Percentiles rank a stretch among this genome's conserved stretches.
Evolutionary conservation across 2,329 filamentous ascomycete genomes (phyloP).

Genomic region (Coniochaeta sp.): DNA sequence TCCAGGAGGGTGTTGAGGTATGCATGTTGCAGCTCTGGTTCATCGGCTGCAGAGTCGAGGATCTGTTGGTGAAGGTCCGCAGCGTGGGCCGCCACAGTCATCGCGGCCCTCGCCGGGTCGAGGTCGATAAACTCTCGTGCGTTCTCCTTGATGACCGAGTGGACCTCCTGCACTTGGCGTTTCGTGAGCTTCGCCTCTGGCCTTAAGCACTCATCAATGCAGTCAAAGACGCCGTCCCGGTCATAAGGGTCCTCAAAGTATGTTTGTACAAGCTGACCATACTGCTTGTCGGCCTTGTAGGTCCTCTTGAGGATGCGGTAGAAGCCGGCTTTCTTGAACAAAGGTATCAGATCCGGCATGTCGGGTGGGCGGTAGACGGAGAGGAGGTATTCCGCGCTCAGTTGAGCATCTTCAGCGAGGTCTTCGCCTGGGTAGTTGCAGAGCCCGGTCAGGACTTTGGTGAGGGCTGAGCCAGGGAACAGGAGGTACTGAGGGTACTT

Average conservation of each 20-base stretch:
- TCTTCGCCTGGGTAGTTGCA: constrained; percentile 78
- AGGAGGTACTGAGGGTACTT: constrained; percentile 96
- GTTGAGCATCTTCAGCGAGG: constrained; percentile 84
- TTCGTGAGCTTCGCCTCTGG: constrained; percentile 54
- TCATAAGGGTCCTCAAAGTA: constrained; percentile 84
- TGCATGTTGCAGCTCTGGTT: constrained; percentile 61
- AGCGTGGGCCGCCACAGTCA: constrained; percentile 54
- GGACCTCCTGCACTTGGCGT: constrained; percentile 68
- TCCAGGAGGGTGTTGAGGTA: constrained; percentile 76
- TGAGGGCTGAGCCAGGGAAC: constrained; percentile 77
- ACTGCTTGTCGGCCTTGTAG: constrained; percentile 74
- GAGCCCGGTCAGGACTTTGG: constrained; percentile 71
- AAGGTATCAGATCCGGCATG: constrained; percentile 64
- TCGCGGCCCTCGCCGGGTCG: constrained; percentile 58
- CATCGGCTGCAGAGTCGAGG: constrained; percentile 53
- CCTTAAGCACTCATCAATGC: constrained; percentile 68
- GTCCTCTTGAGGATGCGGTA: constrained; percentile 87
- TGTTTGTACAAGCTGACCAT: constrained; percentile 66
- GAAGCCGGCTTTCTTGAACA: constrained; percentile 75
- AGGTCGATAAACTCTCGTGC: constrained; percentile 61
- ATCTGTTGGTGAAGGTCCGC: constrained; percentile 60
- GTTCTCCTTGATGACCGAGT: constrained; percentile 57
- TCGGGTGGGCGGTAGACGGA: constrained; percentile 91
- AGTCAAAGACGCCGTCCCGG: constrained; percentile 68
- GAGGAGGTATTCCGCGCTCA: constrained; percentile 93